Evolutionary conservation across 192 early-diverging fungal genomes (phyloP).

Genomic region (Coemansia pectinata): DNA sequence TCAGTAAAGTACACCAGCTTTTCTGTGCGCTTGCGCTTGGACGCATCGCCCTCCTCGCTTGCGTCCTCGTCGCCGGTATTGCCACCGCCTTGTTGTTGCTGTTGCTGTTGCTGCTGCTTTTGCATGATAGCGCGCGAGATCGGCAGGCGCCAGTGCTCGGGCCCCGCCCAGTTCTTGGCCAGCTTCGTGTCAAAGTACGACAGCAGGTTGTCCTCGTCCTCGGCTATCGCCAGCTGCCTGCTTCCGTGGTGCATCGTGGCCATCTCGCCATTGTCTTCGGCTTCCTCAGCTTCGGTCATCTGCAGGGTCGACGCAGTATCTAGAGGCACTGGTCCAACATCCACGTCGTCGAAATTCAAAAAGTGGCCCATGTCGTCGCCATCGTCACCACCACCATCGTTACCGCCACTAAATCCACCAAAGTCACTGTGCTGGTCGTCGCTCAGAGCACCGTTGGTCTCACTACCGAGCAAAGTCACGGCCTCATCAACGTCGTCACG

Average conservation of each 20-base stretch:
- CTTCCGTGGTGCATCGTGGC: slow-evolving; percentile 10
- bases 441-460: slow-evolving; percentile 14
- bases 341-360: slow-evolving; percentile 49
- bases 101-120: slow-evolving; percentile 30
- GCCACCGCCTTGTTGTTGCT: slow-evolving; percentile 10
- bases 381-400: slow-evolving; percentile 27
- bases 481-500: slow-evolving; percentile 48
- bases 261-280: slow-evolving; percentile 19
- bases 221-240: slow-evolving; percentile 39
- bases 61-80: slow-evolving; percentile 18
- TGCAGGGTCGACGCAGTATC: slow-evolving; percentile 41
- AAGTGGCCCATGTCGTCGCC: slow-evolving; percentile 50
- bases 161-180: slow-evolving; percentile 87
- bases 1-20: slow-evolving; percentile 59
- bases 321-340: slow-evolving; percentile 43
- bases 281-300: slow-evolving; percentile 30
- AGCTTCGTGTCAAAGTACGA: slow-evolving; percentile 87
- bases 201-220: slow-evolving; percentile 68
- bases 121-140: slow-evolving; percentile 49
- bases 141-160: slow-evolving; percentile 85
- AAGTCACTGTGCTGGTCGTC: slow-evolving; percentile 21
- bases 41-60: slow-evolving; percentile 28
- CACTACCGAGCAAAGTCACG: slow-evolving; percentile 6
- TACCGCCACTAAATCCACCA: slow-evolving; percentile 9
- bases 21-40: slow-evolving; percentile 55